Percentiles rank a stretch among this genome's conserved stretches.
Evolutionary conservation across 306 rosid species (phyloP).

Genomic region (Gleditsia sinensis): DNA sequence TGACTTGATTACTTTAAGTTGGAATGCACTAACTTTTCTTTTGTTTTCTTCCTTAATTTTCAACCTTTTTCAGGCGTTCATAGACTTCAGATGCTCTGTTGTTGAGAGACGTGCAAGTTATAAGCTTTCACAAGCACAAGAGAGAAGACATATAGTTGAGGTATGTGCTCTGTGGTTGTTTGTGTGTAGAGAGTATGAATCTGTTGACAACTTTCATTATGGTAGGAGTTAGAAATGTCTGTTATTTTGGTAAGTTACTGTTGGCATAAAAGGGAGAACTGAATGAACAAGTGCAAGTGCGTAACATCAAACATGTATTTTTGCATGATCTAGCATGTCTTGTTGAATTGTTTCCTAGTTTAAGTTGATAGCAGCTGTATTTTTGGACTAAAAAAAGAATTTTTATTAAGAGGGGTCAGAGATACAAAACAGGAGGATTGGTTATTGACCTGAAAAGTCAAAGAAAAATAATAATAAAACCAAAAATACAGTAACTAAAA

Average conservation of each 20-base stretch:
- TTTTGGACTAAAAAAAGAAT: too few species aligned
- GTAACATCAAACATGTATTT: neutral
- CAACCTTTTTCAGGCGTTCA: conserved; percentile 62
- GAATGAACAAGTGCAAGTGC: neutral
- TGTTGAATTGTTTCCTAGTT: neutral
- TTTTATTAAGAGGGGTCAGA: too few species aligned
- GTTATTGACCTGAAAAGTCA: too few species aligned
- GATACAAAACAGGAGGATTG: too few species aligned
- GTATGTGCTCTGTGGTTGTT: conserved; percentile 42
- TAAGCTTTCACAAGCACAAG: conserved; percentile 83
- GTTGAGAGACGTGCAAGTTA: conserved; percentile 88
- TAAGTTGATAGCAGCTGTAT: neutral
- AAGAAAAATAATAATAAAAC: too few species aligned
- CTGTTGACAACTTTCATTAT: neutral
- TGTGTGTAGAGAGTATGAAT: neutral
- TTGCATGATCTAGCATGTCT: neutral
- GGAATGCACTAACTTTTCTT: neutral
- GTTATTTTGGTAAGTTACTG: conserved; percentile 1
- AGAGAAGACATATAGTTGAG: conserved; percentile 86
- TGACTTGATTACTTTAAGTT: neutral
- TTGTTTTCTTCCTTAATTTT: conserved; percentile 16
- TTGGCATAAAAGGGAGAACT: neutral
- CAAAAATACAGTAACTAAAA: too few species aligned
- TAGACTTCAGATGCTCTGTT: conserved; percentile 91
- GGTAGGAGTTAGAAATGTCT: neutral